phyloP scores from a whole-genome alignment of 2,329 filamentous ascomycete genomes.

The Penicillium glabrum region DNA sequence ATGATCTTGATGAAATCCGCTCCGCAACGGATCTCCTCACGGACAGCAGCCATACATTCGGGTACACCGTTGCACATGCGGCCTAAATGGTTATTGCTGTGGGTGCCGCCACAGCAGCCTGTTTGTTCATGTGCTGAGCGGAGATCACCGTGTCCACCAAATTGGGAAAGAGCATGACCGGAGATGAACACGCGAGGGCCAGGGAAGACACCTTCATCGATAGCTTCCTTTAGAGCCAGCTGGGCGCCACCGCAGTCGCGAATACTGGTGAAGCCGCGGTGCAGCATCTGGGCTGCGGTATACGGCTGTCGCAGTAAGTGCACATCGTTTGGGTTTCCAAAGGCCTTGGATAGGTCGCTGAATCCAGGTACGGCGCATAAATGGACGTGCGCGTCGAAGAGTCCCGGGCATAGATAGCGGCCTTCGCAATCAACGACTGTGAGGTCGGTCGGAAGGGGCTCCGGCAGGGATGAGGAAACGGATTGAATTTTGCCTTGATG shows the following conservation, averaged over 20 bases:
- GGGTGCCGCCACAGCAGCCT: slow-evolving; percentile 49
- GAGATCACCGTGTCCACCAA: slow-evolving; percentile 58
- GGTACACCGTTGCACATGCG: slow-evolving; percentile 56
- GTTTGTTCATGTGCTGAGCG: slow-evolving; percentile 44
- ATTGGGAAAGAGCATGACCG: slow-evolving; percentile 56
- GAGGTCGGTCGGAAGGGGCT: slow-evolving; percentile 8
- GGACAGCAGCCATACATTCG: slow-evolving; percentile 52
- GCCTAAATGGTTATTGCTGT: slow-evolving; percentile 27
- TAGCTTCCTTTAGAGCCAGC: slow-evolving; percentile 46
- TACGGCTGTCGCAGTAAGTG: slow-evolving; percentile 24
- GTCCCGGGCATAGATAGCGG: slow-evolving; percentile 24
- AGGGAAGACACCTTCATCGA: slow-evolving; percentile 56
- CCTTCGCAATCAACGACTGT: slow-evolving; percentile 17
- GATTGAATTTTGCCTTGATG: slow-evolving; percentile 19
- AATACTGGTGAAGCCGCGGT: slow-evolving; percentile 59
- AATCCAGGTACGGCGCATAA: slow-evolving; percentile 26
- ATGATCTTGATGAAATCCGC: slow-evolving; percentile 64
- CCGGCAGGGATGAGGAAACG: slow-evolving; percentile 9
- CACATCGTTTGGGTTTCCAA: slow-evolving; percentile 22
- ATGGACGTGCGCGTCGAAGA: slow-evolving; percentile 29
- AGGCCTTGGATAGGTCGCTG: slow-evolving; percentile 20
- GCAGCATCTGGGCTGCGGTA: slow-evolving; percentile 48
- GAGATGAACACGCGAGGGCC: slow-evolving; percentile 58
- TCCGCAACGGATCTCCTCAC: slow-evolving; percentile 56
- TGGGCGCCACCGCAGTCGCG: slow-evolving; percentile 61